phyloP scores from a whole-genome alignment of 257 asterid species.

The Ophiorrhiza pumila region DNA sequence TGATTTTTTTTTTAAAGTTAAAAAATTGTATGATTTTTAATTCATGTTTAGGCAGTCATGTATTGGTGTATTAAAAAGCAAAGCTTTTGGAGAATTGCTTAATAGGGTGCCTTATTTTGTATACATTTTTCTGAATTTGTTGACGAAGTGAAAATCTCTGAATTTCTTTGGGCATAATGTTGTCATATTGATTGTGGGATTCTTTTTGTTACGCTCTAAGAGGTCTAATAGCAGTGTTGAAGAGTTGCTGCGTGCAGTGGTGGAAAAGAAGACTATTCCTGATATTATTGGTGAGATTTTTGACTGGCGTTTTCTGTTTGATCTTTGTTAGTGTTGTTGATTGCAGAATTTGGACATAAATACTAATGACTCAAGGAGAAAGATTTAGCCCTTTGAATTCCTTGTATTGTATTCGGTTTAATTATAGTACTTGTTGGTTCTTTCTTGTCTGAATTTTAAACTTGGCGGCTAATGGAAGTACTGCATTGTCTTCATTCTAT shows the following conservation, averaged over 20 bases:
- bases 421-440: background rate
- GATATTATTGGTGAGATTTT: slow-evolving; percentile 69
- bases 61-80: too few species aligned
- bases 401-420: background rate
- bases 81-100: too few species aligned
- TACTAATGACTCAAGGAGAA: background rate
- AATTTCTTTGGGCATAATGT: too few species aligned
- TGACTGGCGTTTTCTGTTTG: background rate
- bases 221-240: slow-evolving; percentile 69
- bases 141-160: background rate
- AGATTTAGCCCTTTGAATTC: background rate
- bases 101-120: background rate
- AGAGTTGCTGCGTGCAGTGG: slow-evolving; percentile 61
- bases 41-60: background rate
- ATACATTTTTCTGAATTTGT: background rate
- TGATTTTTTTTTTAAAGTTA: background rate
- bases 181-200: background rate
- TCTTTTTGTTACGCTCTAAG: slow-evolving; percentile 29
- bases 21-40: background rate
- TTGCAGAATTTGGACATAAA: background rate
- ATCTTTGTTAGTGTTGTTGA: background rate
- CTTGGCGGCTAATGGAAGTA: background rate
- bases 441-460: background rate
- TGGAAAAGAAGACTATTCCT: slow-evolving; percentile 78
- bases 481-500: background rate